Base-by-base conservation (phyloP, 352 stramenopile species). In the Thalassiosira ordinaria region DNA sequence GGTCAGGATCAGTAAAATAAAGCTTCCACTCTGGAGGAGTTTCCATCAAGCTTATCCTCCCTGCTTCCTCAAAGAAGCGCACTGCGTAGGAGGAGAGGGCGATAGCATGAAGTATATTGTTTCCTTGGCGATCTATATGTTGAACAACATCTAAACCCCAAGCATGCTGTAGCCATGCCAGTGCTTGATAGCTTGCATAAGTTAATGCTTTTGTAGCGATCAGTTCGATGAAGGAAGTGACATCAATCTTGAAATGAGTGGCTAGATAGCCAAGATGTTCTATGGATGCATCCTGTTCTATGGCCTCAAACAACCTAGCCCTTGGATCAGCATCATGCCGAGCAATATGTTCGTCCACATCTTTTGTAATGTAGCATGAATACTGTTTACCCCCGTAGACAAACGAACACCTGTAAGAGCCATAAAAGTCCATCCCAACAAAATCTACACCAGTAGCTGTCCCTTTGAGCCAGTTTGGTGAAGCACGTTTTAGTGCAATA, bases 61-160 rank as follows among this genome's bases (percentile, higher is more conserved):
- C 29, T 5, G 20, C 16, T 49, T 46, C 33, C 24, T 44, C 27
- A 14, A 80, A 69, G 18, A 80, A 80, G 16, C 63, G 33, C 16
- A 41, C 11, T 27, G 63, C 71, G 24, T 53, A 18, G 33, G 4
- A 4, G 4, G 61, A 64, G 14, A 33, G 46, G 13, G 71, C 71
- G 24, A 80, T 66, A 31, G 61, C 44, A 39, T 80, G 71, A 26
- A 80, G 53, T 3, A 80, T 33, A 27, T 68, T 74, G 55, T 80
- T 80, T 11, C 62, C 62, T 26, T 26, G 20, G 20, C 33, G 14
- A 60, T 80, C 71, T 20, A n/a, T 16, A 0, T 63, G 20, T 11
- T 24, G 0, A 37, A 22, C 1, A 41, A 80, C 37, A 53, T 74
- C 51, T 24, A 73, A 27, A 13, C 16, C 26, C 9, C 33, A 67